A percentile compares a stretch with the other conserved stretches of the same genome.
Evolutionary conservation across 768 basidiomycete species (phyloP).

Genomic region (Amanita muscaria): DNA sequence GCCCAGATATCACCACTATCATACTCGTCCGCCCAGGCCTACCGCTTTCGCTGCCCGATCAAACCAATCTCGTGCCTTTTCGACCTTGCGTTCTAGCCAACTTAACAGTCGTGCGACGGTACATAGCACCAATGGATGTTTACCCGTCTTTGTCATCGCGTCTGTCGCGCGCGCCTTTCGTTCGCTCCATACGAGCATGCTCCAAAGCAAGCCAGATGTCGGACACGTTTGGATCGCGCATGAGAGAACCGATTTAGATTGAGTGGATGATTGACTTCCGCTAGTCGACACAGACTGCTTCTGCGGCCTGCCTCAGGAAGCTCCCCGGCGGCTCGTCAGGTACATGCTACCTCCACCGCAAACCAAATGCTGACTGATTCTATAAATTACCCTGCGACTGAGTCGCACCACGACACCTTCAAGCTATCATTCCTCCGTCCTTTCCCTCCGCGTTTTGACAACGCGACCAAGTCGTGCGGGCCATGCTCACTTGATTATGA

Average conservation of each 20-base stretch:
- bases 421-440: too few species aligned
- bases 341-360: too few species aligned
- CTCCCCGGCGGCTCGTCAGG: too few species aligned
- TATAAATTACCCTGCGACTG: too few species aligned
- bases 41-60: slow-evolving; percentile 61
- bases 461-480: too few species aligned
- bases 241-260: slow-evolving; percentile 3
- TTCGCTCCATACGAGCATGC: slow-evolving; percentile 91
- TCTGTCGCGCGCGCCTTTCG: slow-evolving; percentile 87
- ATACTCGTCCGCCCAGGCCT: slow-evolving; percentile 22
- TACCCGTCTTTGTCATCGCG: slow-evolving; percentile 85
- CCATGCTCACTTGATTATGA: too few species aligned
- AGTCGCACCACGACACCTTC: too few species aligned
- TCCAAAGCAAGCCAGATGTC: slow-evolving; percentile 82
- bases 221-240: slow-evolving; percentile 84
- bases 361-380: too few species aligned
- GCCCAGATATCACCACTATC: slow-evolving; percentile 90
- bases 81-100: slow-evolving; percentile 92
- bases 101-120: slow-evolving; percentile 90
- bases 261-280: slow-evolving; percentile 35
- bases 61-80: slow-evolving; percentile 95
- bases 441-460: too few species aligned
- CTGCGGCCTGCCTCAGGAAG: slow-evolving; percentile 40
- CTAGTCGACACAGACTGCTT: slow-evolving; percentile 86
- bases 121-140: slow-evolving; percentile 80